Evolutionary conservation across 805 yeast genomes (phyloP), one percentile per base, ranked within the genome.

Genomic region (Teunomyces barrocoloradensis): DNA sequence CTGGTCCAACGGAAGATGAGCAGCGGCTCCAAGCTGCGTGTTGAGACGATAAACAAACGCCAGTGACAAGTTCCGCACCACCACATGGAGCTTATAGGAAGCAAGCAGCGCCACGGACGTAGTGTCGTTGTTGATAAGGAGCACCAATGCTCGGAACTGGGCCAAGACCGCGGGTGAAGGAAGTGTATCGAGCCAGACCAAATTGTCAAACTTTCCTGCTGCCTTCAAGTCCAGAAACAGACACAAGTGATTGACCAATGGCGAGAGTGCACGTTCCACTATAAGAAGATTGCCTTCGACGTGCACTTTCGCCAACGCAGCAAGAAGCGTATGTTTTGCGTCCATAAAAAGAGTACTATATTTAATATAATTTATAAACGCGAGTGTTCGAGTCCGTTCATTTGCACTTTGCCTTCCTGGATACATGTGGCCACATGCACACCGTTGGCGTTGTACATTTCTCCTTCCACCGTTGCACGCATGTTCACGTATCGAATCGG

Each of bases 391-490:
- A 63, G 37, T 1, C 62, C 65, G 39, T 63, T 61, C 43, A 69
- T 47, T 56, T 56, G 43, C 57, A 78, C 47, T 51, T 82, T 65
- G 0, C 89, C 89, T 61, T 86, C 90, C 62, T 87, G 92, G 6
- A 81, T 61, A 1, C 82, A 72, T 0, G 84, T 75, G 2, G 87
- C 87, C 2, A 81, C 74, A 47, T 83, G 75, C 27, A 71, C 69
- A 2, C 80, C 81, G 17, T 74, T 70, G 5, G 59, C 54, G 41
- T 74, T 68, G 61, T 68, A 85, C 59, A 84, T 71, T 51, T 84
- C 84, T 13, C 81, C 87, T 50, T 73, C 75, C 57, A 85, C 63
- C 39, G 85, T 61, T 10, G 80, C 78, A 49, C 87, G 71, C 47
- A 78, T 77, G 52, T 76, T 75, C 12, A 73, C 74, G 3, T 83